Conservation (phyloP, 2,329 filamentous ascomycete genomes). For the Trichoderma lentiforme region DNA sequence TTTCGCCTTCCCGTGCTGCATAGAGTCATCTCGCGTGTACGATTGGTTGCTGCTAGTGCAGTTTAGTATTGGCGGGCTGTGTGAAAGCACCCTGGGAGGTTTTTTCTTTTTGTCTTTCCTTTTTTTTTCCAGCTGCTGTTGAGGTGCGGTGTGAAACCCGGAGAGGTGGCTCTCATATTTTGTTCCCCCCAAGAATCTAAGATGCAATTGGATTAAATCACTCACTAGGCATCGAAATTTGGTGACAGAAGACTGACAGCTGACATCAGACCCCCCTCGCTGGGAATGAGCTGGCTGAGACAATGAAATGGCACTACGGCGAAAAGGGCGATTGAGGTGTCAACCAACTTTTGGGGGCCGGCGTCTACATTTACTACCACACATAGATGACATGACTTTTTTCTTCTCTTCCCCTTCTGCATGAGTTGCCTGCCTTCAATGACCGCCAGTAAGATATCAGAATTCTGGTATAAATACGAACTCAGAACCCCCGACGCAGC, state of each 20-base stretch:
- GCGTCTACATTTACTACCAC: not conserved
- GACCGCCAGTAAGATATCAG: not conserved
- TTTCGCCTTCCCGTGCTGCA: not conserved
- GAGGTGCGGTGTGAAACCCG: slow-evolving; percentile 11
- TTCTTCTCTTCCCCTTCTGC: not conserved
- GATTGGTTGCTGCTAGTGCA: not conserved
- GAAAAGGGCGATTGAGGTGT: not conserved
- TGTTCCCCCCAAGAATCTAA: not conserved
- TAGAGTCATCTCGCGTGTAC: slow-evolving; percentile 1
- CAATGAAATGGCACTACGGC: not conserved
- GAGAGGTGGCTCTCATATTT: not conserved
- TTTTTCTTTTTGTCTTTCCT: not conserved
- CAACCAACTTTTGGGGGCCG: not conserved
- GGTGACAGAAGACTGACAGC: slow-evolving; percentile 6
- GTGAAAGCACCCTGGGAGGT: not conserved
- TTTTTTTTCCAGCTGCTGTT: not conserved
- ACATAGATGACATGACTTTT: not conserved
- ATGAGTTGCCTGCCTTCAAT: not conserved
- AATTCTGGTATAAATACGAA: not conserved
- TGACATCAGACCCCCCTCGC: slow-evolving; percentile 12
- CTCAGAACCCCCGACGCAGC: not conserved
- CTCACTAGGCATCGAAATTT: not conserved
- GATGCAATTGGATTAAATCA: not conserved
- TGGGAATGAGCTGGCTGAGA: slow-evolving; percentile 4
- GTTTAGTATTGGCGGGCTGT: not conserved